Base-by-base conservation (phyloP, 495 filamentous ascomycete species). In the Penicillium paradoxum region DNA sequence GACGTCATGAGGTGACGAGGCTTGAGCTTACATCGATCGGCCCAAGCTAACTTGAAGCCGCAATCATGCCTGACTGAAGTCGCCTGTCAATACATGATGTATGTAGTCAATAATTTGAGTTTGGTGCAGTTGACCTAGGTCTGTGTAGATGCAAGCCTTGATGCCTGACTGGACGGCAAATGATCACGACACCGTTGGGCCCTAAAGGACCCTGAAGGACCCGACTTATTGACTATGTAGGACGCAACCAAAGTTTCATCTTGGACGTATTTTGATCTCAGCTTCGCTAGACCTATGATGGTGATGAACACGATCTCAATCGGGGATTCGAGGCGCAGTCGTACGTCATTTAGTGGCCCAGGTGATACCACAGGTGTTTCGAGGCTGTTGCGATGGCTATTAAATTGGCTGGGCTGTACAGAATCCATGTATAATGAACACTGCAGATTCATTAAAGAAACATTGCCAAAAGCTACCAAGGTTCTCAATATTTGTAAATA, bases 151-250 rank as follows among this genome's bases (percentile, higher is more conserved):
- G 58, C 58, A 59, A 59, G 56, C 55, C 58, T 53, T 38, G 39
- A 38, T 59, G 62, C 58, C 62, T 64, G 56, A 64, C 47, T 45
- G 4, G 11, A 27, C 25, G 34, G 29, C 39, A 36, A 36, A 47
- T 37, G 38, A 45, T 15, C 44, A 27, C 3, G 24, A 32, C 9
- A 21, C 6, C 18, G 39, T 63, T 47, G 51, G 54, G 54, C 57
- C 32, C 40, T 49, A 14, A 54, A 42, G 2, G 55, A 49, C 45
- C 48, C 10, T 18, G 10, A 1, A 34, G 8, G 18, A 40, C 22
- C 8, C 8, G 25, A 37, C 4, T 15, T 17, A 32, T 8, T 18
- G 34, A 15, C 30, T 27, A 49, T 50, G 47, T 22, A 32, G 11
- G 7, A 43, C 36, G 41, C 17, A 7, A 32, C 34, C 17, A 33